Evolutionary conservation across 2,329 filamentous ascomycete genomes (phyloP).

Genomic region (Penicillium thymicola): DNA sequence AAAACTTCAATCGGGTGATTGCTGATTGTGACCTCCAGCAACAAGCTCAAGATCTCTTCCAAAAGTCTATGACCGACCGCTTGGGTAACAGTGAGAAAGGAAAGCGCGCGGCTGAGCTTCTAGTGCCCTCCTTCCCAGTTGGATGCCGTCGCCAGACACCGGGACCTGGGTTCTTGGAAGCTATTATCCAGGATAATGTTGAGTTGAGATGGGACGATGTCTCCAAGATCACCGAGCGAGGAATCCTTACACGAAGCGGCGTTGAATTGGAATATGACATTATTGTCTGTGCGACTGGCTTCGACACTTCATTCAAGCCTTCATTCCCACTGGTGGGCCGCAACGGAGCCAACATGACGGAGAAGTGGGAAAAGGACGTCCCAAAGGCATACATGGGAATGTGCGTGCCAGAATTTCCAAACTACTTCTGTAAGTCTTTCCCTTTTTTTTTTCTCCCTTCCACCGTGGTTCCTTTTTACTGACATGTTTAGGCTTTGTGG

Average conservation of each 20-base stretch:
- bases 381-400: slow-evolving; percentile 26
- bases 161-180: slow-evolving; percentile 29
- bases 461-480: background rate
- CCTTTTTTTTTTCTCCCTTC: background rate
- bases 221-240: slow-evolving; percentile 19
- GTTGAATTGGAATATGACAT: slow-evolving; percentile 26
- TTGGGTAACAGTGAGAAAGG: background rate
- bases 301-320: slow-evolving; percentile 39
- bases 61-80: background rate
- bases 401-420: slow-evolving; percentile 20
- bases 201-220: slow-evolving; percentile 20
- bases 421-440: slow-evolving; percentile 20
- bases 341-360: slow-evolving; percentile 17
- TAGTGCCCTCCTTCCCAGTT: slow-evolving; percentile 21
- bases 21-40: background rate
- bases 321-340: slow-evolving; percentile 35
- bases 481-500: background rate
- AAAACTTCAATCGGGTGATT: background rate
- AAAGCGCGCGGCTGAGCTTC: slow-evolving; percentile 12
- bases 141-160: slow-evolving; percentile 31
- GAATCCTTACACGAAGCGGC: slow-evolving; percentile 20
- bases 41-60: background rate
- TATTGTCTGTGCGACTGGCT: slow-evolving; percentile 43
- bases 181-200: slow-evolving; percentile 25
- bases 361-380: slow-evolving; percentile 18